These are phyloP conservation scores for Russula sp. DNA, from an alignment of 768 basidiomycete species.

Conservation along the genomic window DNA sequence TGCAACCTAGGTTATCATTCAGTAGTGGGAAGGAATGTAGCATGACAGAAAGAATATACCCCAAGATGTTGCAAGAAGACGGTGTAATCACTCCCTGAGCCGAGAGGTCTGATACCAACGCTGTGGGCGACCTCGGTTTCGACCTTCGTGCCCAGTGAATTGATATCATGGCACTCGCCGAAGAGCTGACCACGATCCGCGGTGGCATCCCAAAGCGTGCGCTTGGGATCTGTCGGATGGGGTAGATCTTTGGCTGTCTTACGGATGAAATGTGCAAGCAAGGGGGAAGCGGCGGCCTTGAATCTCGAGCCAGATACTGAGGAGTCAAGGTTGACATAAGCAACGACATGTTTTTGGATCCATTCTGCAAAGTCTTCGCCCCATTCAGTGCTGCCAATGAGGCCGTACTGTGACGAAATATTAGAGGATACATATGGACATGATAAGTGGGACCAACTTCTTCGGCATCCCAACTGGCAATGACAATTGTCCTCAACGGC, in stretches of 20 bases:
- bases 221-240: constrained; percentile 60
- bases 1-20: constrained; percentile 27
- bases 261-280: constrained; percentile 70
- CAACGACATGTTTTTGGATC: constrained; percentile 72
- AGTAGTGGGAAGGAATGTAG: constrained; percentile 30
- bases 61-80: constrained; percentile 83
- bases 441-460: constrained; percentile 35
- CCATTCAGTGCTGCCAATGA: constrained; percentile 88
- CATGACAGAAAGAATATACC: constrained; percentile 36
- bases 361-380: constrained; percentile 86
- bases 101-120: constrained; percentile 53
- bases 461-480: constrained; percentile 81
- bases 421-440: background rate
- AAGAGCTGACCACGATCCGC: constrained; percentile 51
- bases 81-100: constrained; percentile 87
- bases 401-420: constrained; percentile 42
- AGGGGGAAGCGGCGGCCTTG: constrained; percentile 61
- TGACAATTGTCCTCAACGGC: constrained; percentile 69
- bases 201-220: constrained; percentile 75
- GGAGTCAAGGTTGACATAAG: constrained; percentile 81
- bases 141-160: constrained; percentile 39
- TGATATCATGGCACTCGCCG: constrained; percentile 39
- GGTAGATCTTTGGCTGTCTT: constrained; percentile 62
- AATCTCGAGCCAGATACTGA: constrained; percentile 61
- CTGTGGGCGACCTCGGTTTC: constrained; percentile 32